These are phyloP conservation scores for Colletotrichum brevisporum DNA, from an alignment of 2,329 filamentous ascomycete species.

Conservation along the genomic window DNA sequence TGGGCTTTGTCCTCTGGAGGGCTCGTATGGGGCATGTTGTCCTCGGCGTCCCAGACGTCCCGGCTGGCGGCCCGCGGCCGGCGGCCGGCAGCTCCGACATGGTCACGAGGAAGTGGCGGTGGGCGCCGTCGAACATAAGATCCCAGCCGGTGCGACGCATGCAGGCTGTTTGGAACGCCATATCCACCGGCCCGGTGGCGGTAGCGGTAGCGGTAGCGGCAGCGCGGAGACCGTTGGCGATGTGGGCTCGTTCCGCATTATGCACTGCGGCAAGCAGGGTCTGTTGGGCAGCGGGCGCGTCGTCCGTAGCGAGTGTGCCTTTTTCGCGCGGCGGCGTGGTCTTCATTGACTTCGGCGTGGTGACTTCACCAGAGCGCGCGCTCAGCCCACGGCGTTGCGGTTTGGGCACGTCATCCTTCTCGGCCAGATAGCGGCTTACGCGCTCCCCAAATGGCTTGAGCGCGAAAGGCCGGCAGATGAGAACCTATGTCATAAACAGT, in stretches of 20 bases:
- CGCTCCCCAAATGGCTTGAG: constrained; percentile 3
- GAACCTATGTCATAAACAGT: background rate
- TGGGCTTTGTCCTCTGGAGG: background rate
- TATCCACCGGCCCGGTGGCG: background rate
- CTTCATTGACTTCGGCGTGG: background rate
- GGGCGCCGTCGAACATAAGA: constrained; percentile 4
- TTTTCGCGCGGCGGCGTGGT: background rate
- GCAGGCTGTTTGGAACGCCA: constrained; percentile 7
- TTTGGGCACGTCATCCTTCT: constrained; percentile 6
- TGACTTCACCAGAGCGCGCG: constrained; percentile 1
- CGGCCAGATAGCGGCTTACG: constrained; percentile 10
- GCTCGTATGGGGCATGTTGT: constrained; percentile 3
- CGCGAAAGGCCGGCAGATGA: constrained; percentile 19
- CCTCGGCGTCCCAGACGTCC: background rate
- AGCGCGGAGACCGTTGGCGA: background rate
- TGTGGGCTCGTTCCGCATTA: background rate
- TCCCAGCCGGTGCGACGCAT: constrained; percentile 14
- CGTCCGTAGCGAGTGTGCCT: background rate
- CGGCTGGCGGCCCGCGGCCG: too few species aligned
- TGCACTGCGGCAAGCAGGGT: constrained; percentile 13
- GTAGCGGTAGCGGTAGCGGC: background rate
- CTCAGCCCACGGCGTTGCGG: background rate
- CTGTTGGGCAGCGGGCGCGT: background rate
- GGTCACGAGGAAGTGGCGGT: background rate
- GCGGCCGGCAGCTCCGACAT: constrained; percentile 4